These are phyloP conservation scores for Podila minutissima DNA, from an alignment of 192 early-diverging fungal genomes.

Conservation along the genomic window DNA sequence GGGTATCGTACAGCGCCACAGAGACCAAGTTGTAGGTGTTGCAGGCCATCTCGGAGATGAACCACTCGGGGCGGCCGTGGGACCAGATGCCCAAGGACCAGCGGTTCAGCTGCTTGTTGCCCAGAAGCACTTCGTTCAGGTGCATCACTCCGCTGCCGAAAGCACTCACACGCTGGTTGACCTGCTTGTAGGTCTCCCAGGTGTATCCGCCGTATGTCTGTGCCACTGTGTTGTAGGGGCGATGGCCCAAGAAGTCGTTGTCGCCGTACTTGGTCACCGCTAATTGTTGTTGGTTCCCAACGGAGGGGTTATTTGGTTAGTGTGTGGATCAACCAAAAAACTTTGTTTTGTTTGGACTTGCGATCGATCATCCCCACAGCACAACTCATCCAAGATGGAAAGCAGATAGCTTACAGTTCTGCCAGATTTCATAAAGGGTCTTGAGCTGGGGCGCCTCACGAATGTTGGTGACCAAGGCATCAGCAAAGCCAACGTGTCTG, in stretches of 20 bases:
- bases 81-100: conserved; percentile 75
- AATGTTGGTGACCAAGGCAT: conserved; percentile 42
- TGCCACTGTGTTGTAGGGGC: conserved; percentile 65
- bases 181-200: conserved; percentile 78
- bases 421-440: conserved; percentile 59
- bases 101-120: conserved; percentile 45
- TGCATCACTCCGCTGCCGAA: conserved; percentile 79
- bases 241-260: conserved; percentile 71
- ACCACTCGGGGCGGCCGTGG: conserved; percentile 66
- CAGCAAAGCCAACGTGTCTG: conserved; percentile 50
- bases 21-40: conserved; percentile 67
- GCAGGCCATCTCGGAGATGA: conserved; percentile 66
- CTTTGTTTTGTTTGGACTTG: neutral
- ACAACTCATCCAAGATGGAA: too few species aligned
- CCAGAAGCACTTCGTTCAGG: conserved; percentile 59
- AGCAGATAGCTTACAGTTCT: conserved; percentile 46
- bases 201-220: conserved; percentile 72
- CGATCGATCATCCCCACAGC: neutral
- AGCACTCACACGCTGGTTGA: conserved; percentile 64
- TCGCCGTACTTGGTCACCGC: conserved; percentile 64
- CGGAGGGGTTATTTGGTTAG: too few species aligned
- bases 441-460: conserved; percentile 59
- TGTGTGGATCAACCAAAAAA: neutral
- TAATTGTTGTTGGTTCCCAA: conserved; percentile 6
- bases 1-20: conserved; percentile 91